Base-by-base conservation (phyloP, 2,329 filamentous ascomycete species). In the Fusarium sp. region DNA sequence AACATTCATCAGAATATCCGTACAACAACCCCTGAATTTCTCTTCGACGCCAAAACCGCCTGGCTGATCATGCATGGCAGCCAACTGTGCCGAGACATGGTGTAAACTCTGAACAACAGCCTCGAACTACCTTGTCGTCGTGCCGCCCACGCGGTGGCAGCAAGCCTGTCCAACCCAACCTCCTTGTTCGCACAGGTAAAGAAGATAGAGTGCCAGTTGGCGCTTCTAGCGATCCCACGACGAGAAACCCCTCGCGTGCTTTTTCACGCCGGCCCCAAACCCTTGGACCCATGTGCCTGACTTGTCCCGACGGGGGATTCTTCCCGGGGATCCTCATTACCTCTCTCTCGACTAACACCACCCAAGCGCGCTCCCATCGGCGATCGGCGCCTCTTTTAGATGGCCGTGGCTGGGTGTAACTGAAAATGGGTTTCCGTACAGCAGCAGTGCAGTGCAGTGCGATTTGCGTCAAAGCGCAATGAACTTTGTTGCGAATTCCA, bases 321-420 rank as follows among this genome's bases (percentile, higher is more conserved):
- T 44, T 68, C 53, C 42, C 38, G 57, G 54, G 51, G 58, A 65
- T 71, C 61, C 46, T 62, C 55, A 63, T 67, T 50, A 50, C 34
- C 23, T 33, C 25, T 16, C 33, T 25, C 56, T 58, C 50, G 46
- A 50, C 50, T 56, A 40, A 58, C 36, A 54, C 33, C 23, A 49
- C 25, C 65, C 49, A 59, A 59, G 33, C 33, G 44, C 33, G 14
- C 14, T 42, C 51, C 58, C 46, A 50, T 31, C 36, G 57, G 40
- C 64, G 61, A 62, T 70, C 64, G 36, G 36, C 46, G 34, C 54
- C 62, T 18, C 51, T 68, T 59, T 51, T 31, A 42, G 63, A 33
- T 50, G 31, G 25, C 58, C 44, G 34, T 69, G 20, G 44, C 55
- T 69, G 44, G 29, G 25, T 49, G 31, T 50, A 46, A 25, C 42